Percentiles rank a stretch among this genome's conserved stretches.
These are phyloP conservation scores for Exserohilum turcica DNA, from an alignment of 2,329 filamentous ascomycete genomes.

Conservation along the genomic window DNA sequence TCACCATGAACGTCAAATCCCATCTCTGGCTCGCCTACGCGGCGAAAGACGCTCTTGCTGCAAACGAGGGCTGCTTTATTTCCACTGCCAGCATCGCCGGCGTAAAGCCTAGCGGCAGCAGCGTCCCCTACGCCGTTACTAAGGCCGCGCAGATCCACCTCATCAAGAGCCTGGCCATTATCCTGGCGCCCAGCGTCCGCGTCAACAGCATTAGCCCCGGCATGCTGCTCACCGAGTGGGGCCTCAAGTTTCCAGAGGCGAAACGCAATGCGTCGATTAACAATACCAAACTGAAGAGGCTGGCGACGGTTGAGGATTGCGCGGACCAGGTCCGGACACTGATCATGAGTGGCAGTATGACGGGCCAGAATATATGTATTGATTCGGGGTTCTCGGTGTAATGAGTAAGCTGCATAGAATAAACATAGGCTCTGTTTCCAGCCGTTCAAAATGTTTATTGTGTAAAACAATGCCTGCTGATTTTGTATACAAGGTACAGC, in stretches of 20 bases:
- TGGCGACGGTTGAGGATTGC: constrained; percentile 60
- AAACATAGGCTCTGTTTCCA: neutral
- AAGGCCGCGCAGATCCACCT: constrained; percentile 76
- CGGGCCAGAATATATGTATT: constrained; percentile 47
- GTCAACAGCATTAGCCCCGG: constrained; percentile 70
- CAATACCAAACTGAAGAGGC: constrained; percentile 54
- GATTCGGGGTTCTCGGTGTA: constrained; percentile 41
- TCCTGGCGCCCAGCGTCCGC: constrained; percentile 65
- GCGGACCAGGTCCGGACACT: constrained; percentile 45
- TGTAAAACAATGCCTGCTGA: neutral
- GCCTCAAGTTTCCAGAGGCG: constrained; percentile 53
- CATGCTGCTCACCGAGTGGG: constrained; percentile 65
- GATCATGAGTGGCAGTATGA: constrained; percentile 43
- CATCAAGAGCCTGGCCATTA: constrained; percentile 67
- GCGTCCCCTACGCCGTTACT: constrained; percentile 74
- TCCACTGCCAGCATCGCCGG: constrained; percentile 69
- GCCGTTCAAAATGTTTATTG: neutral
- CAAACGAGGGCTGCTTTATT: constrained; percentile 66
- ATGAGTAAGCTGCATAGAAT: too few relatives aligned
- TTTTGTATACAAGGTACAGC: neutral
- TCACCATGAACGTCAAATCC: constrained; percentile 64
- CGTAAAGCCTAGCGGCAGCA: constrained; percentile 67
- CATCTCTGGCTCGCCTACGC: constrained; percentile 59
- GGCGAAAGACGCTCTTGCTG: constrained; percentile 63
- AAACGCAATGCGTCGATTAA: constrained; percentile 52